Evolutionary conservation across 371 early-diverging fungal species (phyloP).

Genomic region (Actinomucor elegans): DNA sequence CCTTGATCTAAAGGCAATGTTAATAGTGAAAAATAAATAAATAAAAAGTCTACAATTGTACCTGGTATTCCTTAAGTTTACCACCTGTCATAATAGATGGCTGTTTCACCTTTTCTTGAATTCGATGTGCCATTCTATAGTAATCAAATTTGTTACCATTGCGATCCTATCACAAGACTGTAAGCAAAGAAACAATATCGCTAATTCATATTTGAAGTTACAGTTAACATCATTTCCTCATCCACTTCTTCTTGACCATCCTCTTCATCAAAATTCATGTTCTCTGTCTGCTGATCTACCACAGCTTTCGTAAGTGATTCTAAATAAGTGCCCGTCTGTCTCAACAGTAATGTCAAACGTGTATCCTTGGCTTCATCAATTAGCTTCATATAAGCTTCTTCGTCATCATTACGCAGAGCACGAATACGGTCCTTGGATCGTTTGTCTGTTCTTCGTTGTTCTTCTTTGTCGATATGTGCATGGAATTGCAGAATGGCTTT

Average conservation of each 20-base stretch:
- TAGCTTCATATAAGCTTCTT: slow-evolving; percentile 92
- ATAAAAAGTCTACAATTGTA: too few relatives aligned
- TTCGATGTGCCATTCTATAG: slow-evolving; percentile 83
- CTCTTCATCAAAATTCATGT: slow-evolving; percentile 41
- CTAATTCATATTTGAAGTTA: too few relatives aligned
- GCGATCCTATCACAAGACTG: too few relatives aligned
- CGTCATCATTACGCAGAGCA: slow-evolving; percentile 92
- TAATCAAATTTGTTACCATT: slow-evolving; percentile 73
- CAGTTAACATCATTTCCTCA: slow-evolving; percentile 46
- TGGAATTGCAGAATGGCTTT: slow-evolving; percentile 77
- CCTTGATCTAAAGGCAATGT: slow-evolving; percentile 68
- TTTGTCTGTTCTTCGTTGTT: slow-evolving; percentile 80
- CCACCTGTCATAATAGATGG: slow-evolving; percentile 85
- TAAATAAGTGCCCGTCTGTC: slow-evolving; percentile 88
- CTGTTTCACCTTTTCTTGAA: slow-evolving; percentile 81
- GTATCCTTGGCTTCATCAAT: slow-evolving; percentile 94
- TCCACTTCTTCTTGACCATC: slow-evolving; percentile 57
- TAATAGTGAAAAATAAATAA: too few relatives aligned
- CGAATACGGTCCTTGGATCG: slow-evolving; percentile 90
- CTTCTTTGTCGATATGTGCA: slow-evolving; percentile 83
- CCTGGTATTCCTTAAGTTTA: slow-evolving; percentile 94
- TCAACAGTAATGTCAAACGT: slow-evolving; percentile 83
- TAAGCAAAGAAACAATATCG: background rate
- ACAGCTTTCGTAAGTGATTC: slow-evolving; percentile 78
- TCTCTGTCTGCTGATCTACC: slow-evolving; percentile 71